Conservation (phyloP, 768 basidiomycete species). For the Thelephora ganbajun region DNA sequence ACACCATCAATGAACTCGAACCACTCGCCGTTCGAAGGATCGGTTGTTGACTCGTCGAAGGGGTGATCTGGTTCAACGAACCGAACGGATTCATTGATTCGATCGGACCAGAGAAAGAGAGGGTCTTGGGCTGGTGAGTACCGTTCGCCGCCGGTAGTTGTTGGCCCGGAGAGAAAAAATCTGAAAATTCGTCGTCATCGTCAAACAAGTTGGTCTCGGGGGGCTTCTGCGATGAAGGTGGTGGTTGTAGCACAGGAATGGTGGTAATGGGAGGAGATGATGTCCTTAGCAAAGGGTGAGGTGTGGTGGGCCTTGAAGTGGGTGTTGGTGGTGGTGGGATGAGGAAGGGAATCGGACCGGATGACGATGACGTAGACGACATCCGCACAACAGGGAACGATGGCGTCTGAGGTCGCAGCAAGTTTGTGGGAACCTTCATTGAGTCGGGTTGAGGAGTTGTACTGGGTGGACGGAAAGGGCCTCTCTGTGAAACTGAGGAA, state of each 20-base stretch:
- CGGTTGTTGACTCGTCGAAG: background rate
- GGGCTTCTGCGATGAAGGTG: background rate
- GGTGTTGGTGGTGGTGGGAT: conserved; percentile 17
- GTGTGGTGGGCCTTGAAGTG: conserved; percentile 5
- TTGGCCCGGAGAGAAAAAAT: conserved; percentile 24
- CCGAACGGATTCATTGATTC: background rate
- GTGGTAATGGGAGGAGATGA: background rate
- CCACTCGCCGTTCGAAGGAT: conserved; percentile 28
- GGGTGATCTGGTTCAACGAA: background rate
- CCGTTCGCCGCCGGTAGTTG: conserved; percentile 3
- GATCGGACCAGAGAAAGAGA: background rate
- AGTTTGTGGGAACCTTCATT: conserved; percentile 1
- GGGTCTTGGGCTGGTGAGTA: background rate
- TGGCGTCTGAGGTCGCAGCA: conserved; percentile 4
- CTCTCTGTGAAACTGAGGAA: background rate
- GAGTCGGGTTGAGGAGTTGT: background rate
- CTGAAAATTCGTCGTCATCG: conserved; percentile 35
- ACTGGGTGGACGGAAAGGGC: conserved; percentile 1
- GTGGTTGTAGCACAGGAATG: background rate
- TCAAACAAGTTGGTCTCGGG: background rate
- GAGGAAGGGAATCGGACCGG: conserved; percentile 5
- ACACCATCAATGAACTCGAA: conserved; percentile 28
- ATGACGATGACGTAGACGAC: conserved; percentile 5
- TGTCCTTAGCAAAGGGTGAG: conserved; percentile 5
- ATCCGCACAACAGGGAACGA: conserved; percentile 7